Percentiles rank a stretch among this genome's conserved stretches.
Conservation (phyloP, 179 eudicot species). For the Drosera spatulata region DNA sequence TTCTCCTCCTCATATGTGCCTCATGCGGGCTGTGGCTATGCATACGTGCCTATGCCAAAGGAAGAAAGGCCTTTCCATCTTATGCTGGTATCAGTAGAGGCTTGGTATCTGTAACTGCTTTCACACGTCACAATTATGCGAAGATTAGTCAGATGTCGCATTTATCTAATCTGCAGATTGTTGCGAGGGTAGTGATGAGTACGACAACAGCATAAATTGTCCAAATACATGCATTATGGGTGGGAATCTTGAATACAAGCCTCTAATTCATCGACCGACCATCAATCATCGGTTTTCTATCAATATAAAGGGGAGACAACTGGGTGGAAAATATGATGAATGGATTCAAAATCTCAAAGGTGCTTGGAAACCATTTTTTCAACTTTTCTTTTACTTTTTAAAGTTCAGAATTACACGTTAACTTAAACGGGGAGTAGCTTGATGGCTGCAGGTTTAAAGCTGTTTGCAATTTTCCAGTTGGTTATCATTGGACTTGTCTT, state of each 20-base stretch:
- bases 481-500: conserved; percentile 25
- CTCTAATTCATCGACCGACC: conserved; percentile 23
- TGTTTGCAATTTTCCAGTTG: conserved; percentile 46
- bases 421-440: background rate
- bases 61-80: too few relatives aligned
- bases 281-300: conserved; percentile 4
- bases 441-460: conserved; percentile 52
- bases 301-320: conserved; percentile 20
- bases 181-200: conserved; percentile 98
- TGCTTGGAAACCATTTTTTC: conserved; percentile 7
- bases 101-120: too few relatives aligned
- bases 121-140: too few relatives aligned
- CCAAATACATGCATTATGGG: conserved; percentile 87
- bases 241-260: conserved; percentile 44
- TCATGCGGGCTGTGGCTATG: too few relatives aligned
- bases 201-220: conserved; percentile 50
- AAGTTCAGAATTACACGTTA: background rate
- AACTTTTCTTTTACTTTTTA: too few relatives aligned
- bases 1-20: too few relatives aligned
- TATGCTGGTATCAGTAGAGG: too few relatives aligned
- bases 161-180: conserved; percentile 38
- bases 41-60: too few relatives aligned
- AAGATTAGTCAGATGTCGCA: too few relatives aligned
- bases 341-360: conserved; percentile 47
- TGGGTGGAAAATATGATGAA: conserved; percentile 24